phyloP scores from a whole-genome alignment of 2,329 filamentous ascomycete genomes.

The Aspergillus vadensis region DNA sequence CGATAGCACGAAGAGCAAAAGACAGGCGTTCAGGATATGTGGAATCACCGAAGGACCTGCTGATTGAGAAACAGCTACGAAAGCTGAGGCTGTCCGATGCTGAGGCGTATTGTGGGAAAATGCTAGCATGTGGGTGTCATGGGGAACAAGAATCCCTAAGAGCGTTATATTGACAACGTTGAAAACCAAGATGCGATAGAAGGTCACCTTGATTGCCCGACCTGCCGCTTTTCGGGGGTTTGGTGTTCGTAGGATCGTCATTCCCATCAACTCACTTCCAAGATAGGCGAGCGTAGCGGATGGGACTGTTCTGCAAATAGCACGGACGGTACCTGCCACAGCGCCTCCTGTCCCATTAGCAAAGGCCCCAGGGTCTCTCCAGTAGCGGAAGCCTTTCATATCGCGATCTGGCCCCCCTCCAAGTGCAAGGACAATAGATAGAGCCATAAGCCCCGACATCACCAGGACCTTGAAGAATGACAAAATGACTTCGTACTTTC shows the following conservation, averaged over 20 bases:
- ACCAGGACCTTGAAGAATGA: constrained; percentile 67
- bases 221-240: constrained; percentile 75
- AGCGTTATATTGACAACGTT: constrained; percentile 73
- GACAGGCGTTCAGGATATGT: constrained; percentile 70
- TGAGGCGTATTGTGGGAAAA: constrained; percentile 48
- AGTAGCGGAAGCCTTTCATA: constrained; percentile 65
- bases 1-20: constrained; percentile 72
- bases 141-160: constrained; percentile 75
- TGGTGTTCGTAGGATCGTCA: constrained; percentile 74
- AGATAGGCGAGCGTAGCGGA: constrained; percentile 78
- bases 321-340: constrained; percentile 55
- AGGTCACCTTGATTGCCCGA: constrained; percentile 74
- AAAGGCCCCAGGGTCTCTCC: constrained; percentile 62
- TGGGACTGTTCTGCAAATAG: constrained; percentile 70
- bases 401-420: constrained; percentile 66
- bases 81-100: constrained; percentile 65
- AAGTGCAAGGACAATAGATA: constrained; percentile 63
- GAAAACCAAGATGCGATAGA: constrained; percentile 79
- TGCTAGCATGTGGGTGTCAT: constrained; percentile 60
- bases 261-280: constrained; percentile 73
- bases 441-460: constrained; percentile 65
- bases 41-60: constrained; percentile 66
- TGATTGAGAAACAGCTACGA: constrained; percentile 69
- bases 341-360: constrained; percentile 37
- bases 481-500: constrained; percentile 62